Evolutionary conservation across 1,139 yeast species (phyloP).

Genomic region (Hanseniaspora uvarum): DNA sequence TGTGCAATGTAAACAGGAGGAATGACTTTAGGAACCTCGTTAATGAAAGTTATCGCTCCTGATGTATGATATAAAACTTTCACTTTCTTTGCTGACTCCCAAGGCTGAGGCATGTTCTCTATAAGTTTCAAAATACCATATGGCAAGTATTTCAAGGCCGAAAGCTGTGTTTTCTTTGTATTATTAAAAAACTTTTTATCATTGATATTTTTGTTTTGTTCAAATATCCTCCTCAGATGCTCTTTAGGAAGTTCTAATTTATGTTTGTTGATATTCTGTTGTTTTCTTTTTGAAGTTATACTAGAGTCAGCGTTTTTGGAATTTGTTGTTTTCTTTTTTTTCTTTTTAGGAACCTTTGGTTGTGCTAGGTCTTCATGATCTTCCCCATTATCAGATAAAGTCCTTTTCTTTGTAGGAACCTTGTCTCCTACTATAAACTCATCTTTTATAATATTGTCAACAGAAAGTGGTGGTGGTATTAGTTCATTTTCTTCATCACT

Average conservation of each 20-base stretch:
- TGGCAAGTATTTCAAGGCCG: slow-evolving; percentile 89
- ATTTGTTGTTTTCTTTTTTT: slow-evolving; percentile 19
- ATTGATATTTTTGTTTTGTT: slow-evolving; percentile 78
- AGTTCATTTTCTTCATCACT: slow-evolving; percentile 20
- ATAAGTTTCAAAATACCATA: slow-evolving; percentile 82
- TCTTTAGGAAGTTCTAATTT: slow-evolving; percentile 91
- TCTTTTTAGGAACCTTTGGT: slow-evolving; percentile 20
- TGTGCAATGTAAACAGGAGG: slow-evolving; percentile 89
- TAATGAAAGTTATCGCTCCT: slow-evolving; percentile 93
- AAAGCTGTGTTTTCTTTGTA: slow-evolving; percentile 79
- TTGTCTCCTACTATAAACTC: not conserved
- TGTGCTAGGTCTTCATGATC: not conserved
- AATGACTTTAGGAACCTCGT: slow-evolving; percentile 82
- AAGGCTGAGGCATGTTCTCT: slow-evolving; percentile 97
- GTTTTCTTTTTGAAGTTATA: slow-evolving; percentile 35
- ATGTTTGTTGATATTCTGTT: slow-evolving; percentile 31
- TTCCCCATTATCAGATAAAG: slow-evolving; percentile 16
- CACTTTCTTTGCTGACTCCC: slow-evolving; percentile 85
- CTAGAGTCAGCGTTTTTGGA: not conserved
- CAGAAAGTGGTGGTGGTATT: slow-evolving; percentile 16
- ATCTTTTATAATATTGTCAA: slow-evolving; percentile 20
- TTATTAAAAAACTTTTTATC: slow-evolving; percentile 62
- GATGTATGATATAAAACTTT: slow-evolving; percentile 78
- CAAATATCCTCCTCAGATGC: slow-evolving; percentile 74
- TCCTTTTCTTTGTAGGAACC: not conserved